Evolutionary conservation across 23 red algal species (phyloP).

Genomic region (Pyropia yezoensis): DNA sequence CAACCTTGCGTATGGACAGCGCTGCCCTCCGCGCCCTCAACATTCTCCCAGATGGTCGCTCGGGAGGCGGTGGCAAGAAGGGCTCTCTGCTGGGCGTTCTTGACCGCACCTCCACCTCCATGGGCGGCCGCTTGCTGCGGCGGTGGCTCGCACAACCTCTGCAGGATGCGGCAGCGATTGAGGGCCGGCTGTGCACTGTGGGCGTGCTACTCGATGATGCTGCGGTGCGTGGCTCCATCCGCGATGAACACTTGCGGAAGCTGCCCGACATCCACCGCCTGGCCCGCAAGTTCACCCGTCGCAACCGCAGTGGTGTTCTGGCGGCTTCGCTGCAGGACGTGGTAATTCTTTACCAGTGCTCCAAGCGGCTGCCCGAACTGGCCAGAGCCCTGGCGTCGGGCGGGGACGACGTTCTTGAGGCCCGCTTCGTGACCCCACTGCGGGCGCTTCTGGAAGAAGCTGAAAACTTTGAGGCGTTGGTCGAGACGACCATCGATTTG

Average conservation of each 20-base stretch:
- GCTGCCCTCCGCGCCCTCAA: slow-evolving; percentile 65
- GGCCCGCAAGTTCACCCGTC: slow-evolving; percentile 43
- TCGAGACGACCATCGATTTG: slow-evolving; percentile 89
- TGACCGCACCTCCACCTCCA: slow-evolving; percentile 56
- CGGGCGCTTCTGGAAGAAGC: slow-evolving; percentile 27
- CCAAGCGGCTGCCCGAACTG: slow-evolving; percentile 71
- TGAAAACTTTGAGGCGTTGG: slow-evolving; percentile 67
- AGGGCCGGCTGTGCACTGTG: slow-evolving; percentile 55
- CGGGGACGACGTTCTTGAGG: slow-evolving; percentile 4
- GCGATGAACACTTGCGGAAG: slow-evolving; percentile 57
- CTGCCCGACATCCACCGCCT: slow-evolving; percentile 61
- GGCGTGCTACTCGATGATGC: slow-evolving; percentile 42
- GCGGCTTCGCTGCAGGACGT: slow-evolving; percentile 67
- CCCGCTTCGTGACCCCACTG: slow-evolving; percentile 40
- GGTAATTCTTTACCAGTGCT: slow-evolving; percentile 82
- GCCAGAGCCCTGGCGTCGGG: slow-evolving; percentile 20
- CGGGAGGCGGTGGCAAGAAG: slow-evolving; percentile 16
- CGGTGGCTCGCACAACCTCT: slow-evolving; percentile 64
- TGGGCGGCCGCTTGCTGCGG: slow-evolving; percentile 74
- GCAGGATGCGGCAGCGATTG: slow-evolving; percentile 44
- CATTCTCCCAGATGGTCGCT: slow-evolving; percentile 35
- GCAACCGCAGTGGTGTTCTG: slow-evolving; percentile 5
- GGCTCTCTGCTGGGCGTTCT: slow-evolving; percentile 67
- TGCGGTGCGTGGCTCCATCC: slow-evolving; percentile 20
- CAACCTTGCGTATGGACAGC: slow-evolving; percentile 59